Percentiles rank a stretch among this genome's conserved stretches.
Conservation (phyloP, 805 yeast genomes). For the Cyberlindnera mississippiensis region DNA sequence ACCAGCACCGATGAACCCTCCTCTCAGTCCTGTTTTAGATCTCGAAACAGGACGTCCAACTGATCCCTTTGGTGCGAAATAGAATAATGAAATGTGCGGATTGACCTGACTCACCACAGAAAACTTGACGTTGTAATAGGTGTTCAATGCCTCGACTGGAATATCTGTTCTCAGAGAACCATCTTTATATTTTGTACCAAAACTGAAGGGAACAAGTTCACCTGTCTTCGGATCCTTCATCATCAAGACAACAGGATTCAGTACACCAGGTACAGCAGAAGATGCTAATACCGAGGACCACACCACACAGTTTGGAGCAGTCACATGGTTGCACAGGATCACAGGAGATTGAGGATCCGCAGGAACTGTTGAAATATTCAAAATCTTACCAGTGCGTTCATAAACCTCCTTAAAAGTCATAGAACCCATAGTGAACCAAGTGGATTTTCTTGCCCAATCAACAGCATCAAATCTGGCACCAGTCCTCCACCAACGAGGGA, state of each 20-base stretch:
- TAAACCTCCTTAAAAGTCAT: conserved; percentile 68
- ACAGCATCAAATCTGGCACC: conserved; percentile 78
- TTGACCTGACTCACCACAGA: conserved; percentile 78
- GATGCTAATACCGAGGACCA: conserved; percentile 78
- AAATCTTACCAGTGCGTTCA: conserved; percentile 61
- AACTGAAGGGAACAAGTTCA: conserved; percentile 57
- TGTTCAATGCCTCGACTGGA: conserved; percentile 68
- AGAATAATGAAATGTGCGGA: conserved; percentile 74
- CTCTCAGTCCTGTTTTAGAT: conserved; percentile 58
- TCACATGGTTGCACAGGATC: conserved; percentile 68
- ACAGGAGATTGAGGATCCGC: conserved; percentile 81
- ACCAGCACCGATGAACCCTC: conserved; percentile 74
- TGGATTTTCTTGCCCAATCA: conserved; percentile 65
- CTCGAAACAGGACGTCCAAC: conserved; percentile 75
- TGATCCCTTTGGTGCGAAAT: conserved; percentile 74
- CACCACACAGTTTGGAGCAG: conserved; percentile 77
- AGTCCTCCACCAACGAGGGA: conserved; percentile 63
- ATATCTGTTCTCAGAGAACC: conserved; percentile 78
- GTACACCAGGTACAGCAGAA: conserved; percentile 78
- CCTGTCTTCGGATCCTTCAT: conserved; percentile 44
- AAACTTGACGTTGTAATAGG: conserved; percentile 72
- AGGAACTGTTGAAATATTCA: conserved; percentile 76
- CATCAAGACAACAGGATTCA: conserved; percentile 78
- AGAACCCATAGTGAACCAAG: conserved; percentile 71
- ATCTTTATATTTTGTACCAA: conserved; percentile 73